Conservation (phyloP, 768 basidiomycete species). For the Obba rivulosa region DNA sequence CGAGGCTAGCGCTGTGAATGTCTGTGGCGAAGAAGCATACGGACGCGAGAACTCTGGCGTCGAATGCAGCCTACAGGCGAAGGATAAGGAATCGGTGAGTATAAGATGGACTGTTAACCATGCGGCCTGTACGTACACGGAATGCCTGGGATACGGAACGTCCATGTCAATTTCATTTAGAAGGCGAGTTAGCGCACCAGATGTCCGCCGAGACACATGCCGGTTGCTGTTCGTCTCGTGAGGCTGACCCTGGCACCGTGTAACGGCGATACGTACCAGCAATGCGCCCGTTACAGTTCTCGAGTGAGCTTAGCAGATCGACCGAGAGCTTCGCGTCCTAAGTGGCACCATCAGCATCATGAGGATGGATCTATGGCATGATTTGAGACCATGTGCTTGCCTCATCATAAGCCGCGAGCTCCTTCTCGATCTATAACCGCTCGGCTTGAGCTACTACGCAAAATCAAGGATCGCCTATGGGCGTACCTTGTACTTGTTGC, state of each 20-base stretch:
- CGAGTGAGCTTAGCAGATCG: slow-evolving; percentile 65
- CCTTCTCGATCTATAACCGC: slow-evolving; percentile 76
- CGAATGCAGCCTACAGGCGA: slow-evolving; percentile 88
- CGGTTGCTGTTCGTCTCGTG: slow-evolving; percentile 53
- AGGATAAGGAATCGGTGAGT: background rate
- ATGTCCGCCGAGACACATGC: slow-evolving; percentile 90
- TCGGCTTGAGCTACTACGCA: background rate
- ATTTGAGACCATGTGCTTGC: slow-evolving; percentile 28
- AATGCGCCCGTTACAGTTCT: slow-evolving; percentile 89
- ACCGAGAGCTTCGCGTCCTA: slow-evolving; percentile 78
- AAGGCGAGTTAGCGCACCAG: slow-evolving; percentile 42
- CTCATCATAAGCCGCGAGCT: slow-evolving; percentile 83
- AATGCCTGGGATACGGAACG: slow-evolving; percentile 36
- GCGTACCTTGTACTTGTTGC: slow-evolving; percentile 85
- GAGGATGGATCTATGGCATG: background rate
- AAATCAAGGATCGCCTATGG: background rate
- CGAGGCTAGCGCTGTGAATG: slow-evolving; percentile 82
- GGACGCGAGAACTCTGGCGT: slow-evolving; percentile 72
- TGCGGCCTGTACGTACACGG: slow-evolving; percentile 32
- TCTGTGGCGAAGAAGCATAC: slow-evolving; percentile 97
- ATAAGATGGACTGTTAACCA: background rate
- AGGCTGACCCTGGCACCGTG: slow-evolving; percentile 2
- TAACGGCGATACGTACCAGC: slow-evolving; percentile 46
- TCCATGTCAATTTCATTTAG: slow-evolving; percentile 21
- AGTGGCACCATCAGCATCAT: background rate